A percentile compares a stretch with the other conserved stretches of the same genome.
Evolutionary conservation across 108 stramenopile genomes (phyloP).

Genomic region (Pelagomonas calceolata): DNA sequence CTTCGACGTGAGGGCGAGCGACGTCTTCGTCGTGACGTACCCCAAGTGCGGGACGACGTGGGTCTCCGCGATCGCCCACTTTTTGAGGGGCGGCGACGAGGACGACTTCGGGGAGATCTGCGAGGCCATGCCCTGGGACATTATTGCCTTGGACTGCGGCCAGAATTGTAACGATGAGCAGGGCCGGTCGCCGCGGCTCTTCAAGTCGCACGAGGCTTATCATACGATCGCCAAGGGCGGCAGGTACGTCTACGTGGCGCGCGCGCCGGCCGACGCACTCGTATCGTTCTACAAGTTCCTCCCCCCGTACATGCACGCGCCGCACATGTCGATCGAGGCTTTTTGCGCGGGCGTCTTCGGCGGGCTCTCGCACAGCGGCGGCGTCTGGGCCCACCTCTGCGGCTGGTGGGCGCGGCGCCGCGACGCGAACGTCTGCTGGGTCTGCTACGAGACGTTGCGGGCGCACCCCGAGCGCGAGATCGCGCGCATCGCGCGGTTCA

Average conservation of each 20-base stretch:
- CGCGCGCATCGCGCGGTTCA: neutral
- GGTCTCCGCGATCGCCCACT: neutral
- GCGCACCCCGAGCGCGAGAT: neutral
- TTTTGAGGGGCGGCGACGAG: neutral
- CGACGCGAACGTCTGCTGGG: neutral
- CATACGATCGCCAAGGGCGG: neutral
- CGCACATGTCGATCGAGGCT: neutral
- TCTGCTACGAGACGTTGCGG: conserved; percentile 3
- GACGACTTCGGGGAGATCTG: neutral
- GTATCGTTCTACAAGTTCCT: conserved; percentile 6
- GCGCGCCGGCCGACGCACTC: conserved; percentile 4
- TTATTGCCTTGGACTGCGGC: neutral
- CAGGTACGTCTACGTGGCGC: conserved; percentile 6
- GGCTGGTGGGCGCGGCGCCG: neutral
- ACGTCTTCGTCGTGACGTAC: conserved; percentile 9
- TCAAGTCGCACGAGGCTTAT: conserved; percentile 8
- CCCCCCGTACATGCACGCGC: neutral
- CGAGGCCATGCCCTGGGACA: neutral
- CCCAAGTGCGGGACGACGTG: conserved; percentile 15
- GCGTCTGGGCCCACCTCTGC: conserved; percentile 3
- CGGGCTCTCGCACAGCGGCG: neutral
- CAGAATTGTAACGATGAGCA: neutral
- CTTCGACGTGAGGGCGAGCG: neutral
- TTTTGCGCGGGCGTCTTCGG: neutral
- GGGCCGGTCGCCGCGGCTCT: neutral